Percentiles rank a stretch among this genome's conserved stretches.
Evolutionary conservation across 768 basidiomycete species (phyloP).

Genomic region (Candolleomyces eurysporus): DNA sequence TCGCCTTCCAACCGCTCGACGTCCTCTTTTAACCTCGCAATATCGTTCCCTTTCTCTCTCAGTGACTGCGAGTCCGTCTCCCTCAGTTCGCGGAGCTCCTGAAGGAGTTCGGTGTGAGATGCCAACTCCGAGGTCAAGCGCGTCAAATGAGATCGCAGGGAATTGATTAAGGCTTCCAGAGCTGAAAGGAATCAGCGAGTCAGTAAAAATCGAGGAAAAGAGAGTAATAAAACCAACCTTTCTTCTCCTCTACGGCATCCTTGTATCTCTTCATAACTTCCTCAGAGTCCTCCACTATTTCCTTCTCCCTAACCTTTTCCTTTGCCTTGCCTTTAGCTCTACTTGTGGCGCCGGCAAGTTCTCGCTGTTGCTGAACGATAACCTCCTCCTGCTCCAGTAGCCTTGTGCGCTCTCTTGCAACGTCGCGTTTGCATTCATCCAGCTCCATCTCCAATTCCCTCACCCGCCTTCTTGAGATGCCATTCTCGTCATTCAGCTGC

Average conservation of each 20-base stretch:
- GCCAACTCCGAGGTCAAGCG: slow-evolving; percentile 79
- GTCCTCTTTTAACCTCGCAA: slow-evolving; percentile 65
- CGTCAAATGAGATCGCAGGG: slow-evolving; percentile 71
- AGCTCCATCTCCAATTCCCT: slow-evolving; percentile 85
- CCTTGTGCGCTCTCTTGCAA: slow-evolving; percentile 64
- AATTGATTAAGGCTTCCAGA: slow-evolving; percentile 74
- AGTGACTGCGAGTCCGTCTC: slow-evolving; percentile 60
- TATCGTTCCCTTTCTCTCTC: slow-evolving; percentile 61
- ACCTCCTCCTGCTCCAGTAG: slow-evolving; percentile 56
- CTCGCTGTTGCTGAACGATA: slow-evolving; percentile 33
- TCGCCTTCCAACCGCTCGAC: slow-evolving; percentile 83
- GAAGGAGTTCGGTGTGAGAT: slow-evolving; percentile 68
- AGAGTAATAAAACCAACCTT: slow-evolving; percentile 49
- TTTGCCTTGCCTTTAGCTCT: slow-evolving; percentile 37
- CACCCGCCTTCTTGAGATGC: slow-evolving; percentile 78
- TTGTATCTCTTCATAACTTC: slow-evolving; percentile 54
- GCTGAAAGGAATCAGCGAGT: slow-evolving; percentile 41
- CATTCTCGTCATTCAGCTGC: slow-evolving; percentile 78
- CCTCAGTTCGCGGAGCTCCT: slow-evolving; percentile 59
- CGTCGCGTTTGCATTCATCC: slow-evolving; percentile 79
- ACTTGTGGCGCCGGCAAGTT: slow-evolving; percentile 22
- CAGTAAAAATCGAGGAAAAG: slow-evolving; percentile 19
- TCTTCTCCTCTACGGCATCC: slow-evolving; percentile 85
- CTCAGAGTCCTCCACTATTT: slow-evolving; percentile 31
- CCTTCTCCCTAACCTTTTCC: slow-evolving; percentile 18